Evolutionary conservation across 371 early-diverging fungal species (phyloP), one percentile per base, ranked within the genome.

Genomic region (Encephalitozoon romaleae): DNA sequence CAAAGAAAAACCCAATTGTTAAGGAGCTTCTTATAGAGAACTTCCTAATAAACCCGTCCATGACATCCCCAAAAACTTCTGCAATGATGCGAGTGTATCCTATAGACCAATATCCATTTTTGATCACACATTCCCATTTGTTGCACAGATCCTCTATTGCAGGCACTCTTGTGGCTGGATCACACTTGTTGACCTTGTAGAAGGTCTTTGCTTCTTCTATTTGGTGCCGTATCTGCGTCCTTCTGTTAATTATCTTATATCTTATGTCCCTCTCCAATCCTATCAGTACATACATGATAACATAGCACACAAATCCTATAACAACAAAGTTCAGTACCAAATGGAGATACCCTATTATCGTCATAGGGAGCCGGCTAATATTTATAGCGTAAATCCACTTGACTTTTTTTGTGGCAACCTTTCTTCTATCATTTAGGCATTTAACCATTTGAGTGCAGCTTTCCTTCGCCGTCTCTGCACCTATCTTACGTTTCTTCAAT

Each of bases 71-170:
- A 12, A 79, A 26, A n/a, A 83, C 70, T 39, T 80, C 78, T 21
- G 80, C 70, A 18, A 85, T 47, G 15, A 85, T 79, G 42, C 69
- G 81, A 15, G 81, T 79, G 28, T 84, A 64, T 47, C 83, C 82
- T 18, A 82, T 55, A 42, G 70, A 54, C 21, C 69, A 9, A 28
- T 78, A 68, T 11, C 81, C 77, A 65, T 87, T 85, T 23, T 87
- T 83, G 89, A 91, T 91, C 79, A 91, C 91, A 26, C 82, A 72
- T 59, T 90, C 91, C 93, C 93, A 93, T 18, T 83, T 85, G 18
- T 78, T 81, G 77, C 94, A 93, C 66, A 87, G 77, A 38, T 78
- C 75, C 69, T 91, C 89, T 85, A 93, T 84, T 9, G 89, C 90
- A 23, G 92, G 93, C 5, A 91, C 89, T 11, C 91, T 87, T 54